Percentiles rank a stretch among this genome's conserved stretches.
Evolutionary conservation across 1,139 yeast species (phyloP).

Genomic region (Dujonia santamariae): DNA sequence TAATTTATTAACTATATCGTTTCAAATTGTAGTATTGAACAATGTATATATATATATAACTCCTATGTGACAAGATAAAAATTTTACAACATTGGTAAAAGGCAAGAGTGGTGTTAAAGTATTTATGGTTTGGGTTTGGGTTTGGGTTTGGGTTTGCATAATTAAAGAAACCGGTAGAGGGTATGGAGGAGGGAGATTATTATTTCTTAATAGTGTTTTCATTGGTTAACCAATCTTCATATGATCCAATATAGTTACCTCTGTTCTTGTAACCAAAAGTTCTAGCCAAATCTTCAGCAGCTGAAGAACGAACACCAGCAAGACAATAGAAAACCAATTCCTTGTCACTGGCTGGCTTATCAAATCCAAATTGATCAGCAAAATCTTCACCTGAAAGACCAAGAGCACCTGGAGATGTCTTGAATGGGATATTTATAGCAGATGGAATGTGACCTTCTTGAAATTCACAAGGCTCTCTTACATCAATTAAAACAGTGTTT

Average conservation of each 20-base stretch:
- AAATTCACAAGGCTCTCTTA: conserved; percentile 86
- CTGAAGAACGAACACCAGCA: conserved; percentile 88
- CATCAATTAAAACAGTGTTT: conserved; percentile 68
- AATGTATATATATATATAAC: background rate
- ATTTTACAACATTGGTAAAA: background rate
- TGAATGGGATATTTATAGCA: conserved; percentile 85
- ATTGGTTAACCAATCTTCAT: conserved; percentile 75
- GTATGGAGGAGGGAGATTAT: background rate
- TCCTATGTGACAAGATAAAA: background rate
- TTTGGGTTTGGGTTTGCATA: no score
- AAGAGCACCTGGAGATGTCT: conserved; percentile 92
- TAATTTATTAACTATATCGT: no score
- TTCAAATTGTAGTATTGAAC: no score
- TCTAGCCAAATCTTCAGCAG: conserved; percentile 88
- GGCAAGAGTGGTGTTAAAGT: background rate
- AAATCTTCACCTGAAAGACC: conserved; percentile 78
- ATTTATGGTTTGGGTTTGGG: no score
- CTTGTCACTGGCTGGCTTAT: conserved; percentile 70
- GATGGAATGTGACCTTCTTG: conserved; percentile 72
- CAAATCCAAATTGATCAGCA: conserved; percentile 73
- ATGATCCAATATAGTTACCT: conserved; percentile 80
- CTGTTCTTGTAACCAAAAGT: conserved; percentile 83
- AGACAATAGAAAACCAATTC: conserved; percentile 88
- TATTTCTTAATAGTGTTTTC: conserved; percentile 21
- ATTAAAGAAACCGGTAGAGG: no score